Evolutionary conservation across 1,139 yeast species (phyloP).

Genomic region (Taphrina communis): DNA sequence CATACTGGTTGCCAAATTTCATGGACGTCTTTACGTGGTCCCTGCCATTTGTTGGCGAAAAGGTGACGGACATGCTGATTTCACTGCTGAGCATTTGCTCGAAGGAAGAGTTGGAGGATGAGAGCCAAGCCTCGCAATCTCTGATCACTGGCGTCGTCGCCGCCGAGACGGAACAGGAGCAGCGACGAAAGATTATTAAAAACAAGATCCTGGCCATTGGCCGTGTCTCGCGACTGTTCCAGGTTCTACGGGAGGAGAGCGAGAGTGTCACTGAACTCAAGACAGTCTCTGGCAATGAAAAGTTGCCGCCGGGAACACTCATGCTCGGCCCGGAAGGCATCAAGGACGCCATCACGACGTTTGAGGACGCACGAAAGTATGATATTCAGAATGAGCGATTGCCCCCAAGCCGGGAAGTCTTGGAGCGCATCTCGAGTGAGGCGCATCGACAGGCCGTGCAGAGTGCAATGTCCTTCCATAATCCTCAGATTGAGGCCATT

Average conservation of each 20-base stretch:
- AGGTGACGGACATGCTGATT: conserved; percentile 89
- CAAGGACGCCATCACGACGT: conserved; percentile 63
- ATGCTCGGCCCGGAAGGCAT: conserved; percentile 84
- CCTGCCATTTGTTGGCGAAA: conserved; percentile 95
- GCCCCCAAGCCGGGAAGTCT: conserved; percentile 79
- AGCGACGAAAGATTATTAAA: conserved; percentile 68
- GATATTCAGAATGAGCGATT: conserved; percentile 84
- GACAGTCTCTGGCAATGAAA: conserved; percentile 65
- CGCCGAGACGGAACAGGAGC: conserved; percentile 49
- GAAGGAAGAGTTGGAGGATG: conserved; percentile 89
- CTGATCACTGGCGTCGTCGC: conserved; percentile 43
- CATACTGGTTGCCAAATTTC: conserved; percentile 95
- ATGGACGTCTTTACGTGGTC: conserved; percentile 99
- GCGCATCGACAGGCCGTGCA: conserved; percentile 46
- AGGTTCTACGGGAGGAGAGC: conserved; percentile 83
- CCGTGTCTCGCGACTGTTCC: conserved; percentile 90
- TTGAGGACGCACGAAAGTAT: conserved; percentile 83
- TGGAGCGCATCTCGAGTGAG: conserved; percentile 56
- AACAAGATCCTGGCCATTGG: conserved; percentile 95
- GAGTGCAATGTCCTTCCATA: conserved; percentile 30
- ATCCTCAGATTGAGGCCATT: conserved; percentile 31
- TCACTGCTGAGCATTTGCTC: conserved; percentile 91
- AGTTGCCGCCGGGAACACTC: conserved; percentile 84
- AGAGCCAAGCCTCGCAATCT: conserved; percentile 48
- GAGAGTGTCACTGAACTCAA: conserved; percentile 85